Conservation (phyloP, 306 rosid species). For the Cicer pinnatifidum region DNA sequence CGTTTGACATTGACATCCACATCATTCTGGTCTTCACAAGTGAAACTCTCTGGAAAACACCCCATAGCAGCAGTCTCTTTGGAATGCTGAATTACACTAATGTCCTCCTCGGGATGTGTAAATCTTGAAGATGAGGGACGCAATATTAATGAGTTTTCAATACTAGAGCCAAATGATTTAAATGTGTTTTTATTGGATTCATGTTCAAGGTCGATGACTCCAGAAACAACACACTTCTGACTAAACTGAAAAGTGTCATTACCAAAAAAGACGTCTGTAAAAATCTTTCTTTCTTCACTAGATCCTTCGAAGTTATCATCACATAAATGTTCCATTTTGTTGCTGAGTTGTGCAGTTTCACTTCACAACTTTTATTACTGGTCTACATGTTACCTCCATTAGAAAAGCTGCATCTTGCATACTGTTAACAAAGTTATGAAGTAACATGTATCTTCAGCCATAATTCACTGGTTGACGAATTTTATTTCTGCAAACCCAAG, state of each 20-base stretch:
- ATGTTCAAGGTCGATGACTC: constrained; percentile 62
- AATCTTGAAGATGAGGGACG: constrained; percentile 60
- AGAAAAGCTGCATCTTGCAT: constrained; percentile 38
- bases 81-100: constrained; percentile 51
- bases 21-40: constrained; percentile 48
- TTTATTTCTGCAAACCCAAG: constrained; percentile 26
- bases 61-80: constrained; percentile 53
- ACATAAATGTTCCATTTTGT: constrained; percentile 62
- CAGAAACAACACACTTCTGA: constrained; percentile 64
- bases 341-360: constrained; percentile 43
- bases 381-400: constrained; percentile 47
- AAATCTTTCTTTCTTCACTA: constrained; percentile 66
- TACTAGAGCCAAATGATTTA: constrained; percentile 71
- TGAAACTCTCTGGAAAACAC: constrained; percentile 50
- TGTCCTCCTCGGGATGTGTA: constrained; percentile 51
- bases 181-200: constrained; percentile 65
- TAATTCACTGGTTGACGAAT: constrained; percentile 38
- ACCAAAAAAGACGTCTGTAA: constrained; percentile 73
- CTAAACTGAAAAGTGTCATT: constrained; percentile 49
- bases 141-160: constrained; percentile 66
- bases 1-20: constrained; percentile 64
- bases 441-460: constrained; percentile 39
- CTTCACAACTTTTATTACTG: constrained; percentile 42
- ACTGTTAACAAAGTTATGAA: constrained; percentile 30
- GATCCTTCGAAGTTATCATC: constrained; percentile 90